Base-by-base conservation (phyloP, 2,329 filamentous ascomycete genomes). In the Clonostachys sp. region DNA sequence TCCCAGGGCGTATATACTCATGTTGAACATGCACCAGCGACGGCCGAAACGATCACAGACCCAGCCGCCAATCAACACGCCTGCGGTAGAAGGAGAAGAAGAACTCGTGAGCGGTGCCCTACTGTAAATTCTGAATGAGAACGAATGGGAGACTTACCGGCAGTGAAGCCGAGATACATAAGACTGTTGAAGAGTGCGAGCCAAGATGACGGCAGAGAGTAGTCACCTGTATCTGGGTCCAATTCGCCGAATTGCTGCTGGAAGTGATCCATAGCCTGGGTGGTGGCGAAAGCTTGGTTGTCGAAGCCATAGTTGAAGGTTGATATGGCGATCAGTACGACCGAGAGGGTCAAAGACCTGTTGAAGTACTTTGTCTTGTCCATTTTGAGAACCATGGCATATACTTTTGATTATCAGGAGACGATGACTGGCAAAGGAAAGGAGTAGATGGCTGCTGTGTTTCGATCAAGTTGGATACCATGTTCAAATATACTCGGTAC, bases 1-100 rank as follows among this genome's bases (percentile, higher is more conserved):
- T 4, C 78, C 77, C 39, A 74, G 67, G 34, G 41, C 41, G n/a
- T 20, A 42, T n/a, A 42, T 42, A 20, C 41, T 42, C 41, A 42
- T 42, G 41, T 5, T 42, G 18, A 80, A 62, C 48, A 81, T 78
- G 13, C 74, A 78, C 70, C 71, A 76, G 45, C 77, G 70, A 50
- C 80, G 65, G 6, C 80, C 80, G 41, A 76, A 69, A 34, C 61
- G 67, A 49, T 83, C 75, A 45, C 78, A 78, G 13, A 39, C 36
- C 6, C 20, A 42, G 9, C 41, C 10, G 14, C 41, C 41, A 13
- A 42, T 24, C 5, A 42, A 13, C n/a, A 42, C 41, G 18, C 41
- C 41, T 42, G 41, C 9, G 13, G n/a, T 5, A 16, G n/a, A 20
- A 24, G 18, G 5, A 42, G 41, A 16, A 42, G 20, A 42, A n/a